Conservation (phyloP, 164 flowering plant genomes). For the Vitis rupestris region DNA sequence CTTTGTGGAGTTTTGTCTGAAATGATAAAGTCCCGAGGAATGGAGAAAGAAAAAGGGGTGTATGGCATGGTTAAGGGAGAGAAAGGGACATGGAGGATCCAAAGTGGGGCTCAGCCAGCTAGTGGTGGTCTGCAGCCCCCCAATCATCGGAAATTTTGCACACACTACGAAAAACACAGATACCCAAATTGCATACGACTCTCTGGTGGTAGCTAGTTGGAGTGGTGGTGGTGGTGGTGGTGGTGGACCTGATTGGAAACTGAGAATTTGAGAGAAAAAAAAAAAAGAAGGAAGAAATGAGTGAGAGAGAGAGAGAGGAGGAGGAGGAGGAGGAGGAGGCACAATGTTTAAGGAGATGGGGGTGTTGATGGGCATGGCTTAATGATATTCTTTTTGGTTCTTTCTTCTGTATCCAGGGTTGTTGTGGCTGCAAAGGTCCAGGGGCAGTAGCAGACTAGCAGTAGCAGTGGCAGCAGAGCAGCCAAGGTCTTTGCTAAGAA, state of each 20-base stretch:
- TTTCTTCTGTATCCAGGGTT: too few species aligned
- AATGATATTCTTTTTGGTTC: too few species aligned
- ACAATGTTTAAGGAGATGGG: too few species aligned
- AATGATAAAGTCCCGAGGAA: conserved; percentile 12
- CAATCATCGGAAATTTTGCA: conserved; percentile 24
- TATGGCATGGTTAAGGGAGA: not conserved
- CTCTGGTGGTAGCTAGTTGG: too few species aligned
- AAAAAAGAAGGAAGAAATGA: not conserved
- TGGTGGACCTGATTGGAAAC: conserved; percentile 6
- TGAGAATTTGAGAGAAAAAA: not conserved
- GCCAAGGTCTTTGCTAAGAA: too few species aligned
- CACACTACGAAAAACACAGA: conserved; percentile 31
- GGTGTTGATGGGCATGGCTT: too few species aligned
- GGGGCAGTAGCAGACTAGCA: too few species aligned
- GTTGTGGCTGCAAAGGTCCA: too few species aligned
- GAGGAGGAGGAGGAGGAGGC: not conserved
- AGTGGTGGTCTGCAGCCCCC: not conserved
- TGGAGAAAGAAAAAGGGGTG: not conserved
- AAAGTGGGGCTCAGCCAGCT: too few species aligned
- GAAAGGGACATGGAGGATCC: not conserved
- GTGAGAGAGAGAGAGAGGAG: not conserved
- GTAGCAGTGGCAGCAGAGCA: too few species aligned
- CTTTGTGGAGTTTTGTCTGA: conserved; percentile 8
- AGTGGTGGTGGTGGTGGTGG: not conserved
- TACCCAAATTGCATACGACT: conserved; percentile 12